A percentile compares a stretch with the other conserved stretches of the same genome.
These are phyloP conservation scores for Fusarium sublunatum DNA, from an alignment of 2,329 filamentous ascomycete genomes.

Conservation along the genomic window DNA sequence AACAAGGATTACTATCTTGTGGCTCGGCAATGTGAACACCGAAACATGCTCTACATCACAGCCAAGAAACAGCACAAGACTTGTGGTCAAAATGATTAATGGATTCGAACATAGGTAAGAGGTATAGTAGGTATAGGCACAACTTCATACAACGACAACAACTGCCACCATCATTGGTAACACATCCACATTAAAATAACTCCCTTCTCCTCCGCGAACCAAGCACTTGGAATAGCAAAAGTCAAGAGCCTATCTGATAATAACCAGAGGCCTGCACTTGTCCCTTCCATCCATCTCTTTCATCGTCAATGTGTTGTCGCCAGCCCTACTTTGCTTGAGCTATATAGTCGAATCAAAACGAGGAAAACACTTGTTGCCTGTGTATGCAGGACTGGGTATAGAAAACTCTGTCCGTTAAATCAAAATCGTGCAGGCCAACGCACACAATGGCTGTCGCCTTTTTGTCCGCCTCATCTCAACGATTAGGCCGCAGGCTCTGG, in stretches of 20 bases:
- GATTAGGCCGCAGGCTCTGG: conserved; percentile 32
- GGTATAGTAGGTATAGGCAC: conserved; percentile 2
- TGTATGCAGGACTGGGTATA: conserved; percentile 29
- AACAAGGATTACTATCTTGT: neutral
- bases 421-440: conserved; percentile 8
- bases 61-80: neutral
- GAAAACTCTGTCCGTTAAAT: conserved; percentile 18
- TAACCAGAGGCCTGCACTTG: conserved; percentile 5
- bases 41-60: neutral
- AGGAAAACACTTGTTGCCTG: conserved; percentile 16
- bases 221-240: neutral
- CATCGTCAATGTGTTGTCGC: conserved; percentile 7
- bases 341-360: conserved; percentile 8
- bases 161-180: neutral
- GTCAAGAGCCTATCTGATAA: neutral
- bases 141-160: conserved; percentile 12
- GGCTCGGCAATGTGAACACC: conserved; percentile 9
- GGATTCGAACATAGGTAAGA: conserved; percentile 8
- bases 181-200: conserved; percentile 15
- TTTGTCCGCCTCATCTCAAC: conserved; percentile 34
- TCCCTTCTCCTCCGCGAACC: conserved; percentile 2
- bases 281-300: conserved; percentile 24
- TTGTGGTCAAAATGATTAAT: conserved; percentile 8
- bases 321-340: conserved; percentile 29
- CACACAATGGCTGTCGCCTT: conserved; percentile 14